Base-by-base conservation (phyloP, 83 land plant genomes). In the Picea abies region DNA sequence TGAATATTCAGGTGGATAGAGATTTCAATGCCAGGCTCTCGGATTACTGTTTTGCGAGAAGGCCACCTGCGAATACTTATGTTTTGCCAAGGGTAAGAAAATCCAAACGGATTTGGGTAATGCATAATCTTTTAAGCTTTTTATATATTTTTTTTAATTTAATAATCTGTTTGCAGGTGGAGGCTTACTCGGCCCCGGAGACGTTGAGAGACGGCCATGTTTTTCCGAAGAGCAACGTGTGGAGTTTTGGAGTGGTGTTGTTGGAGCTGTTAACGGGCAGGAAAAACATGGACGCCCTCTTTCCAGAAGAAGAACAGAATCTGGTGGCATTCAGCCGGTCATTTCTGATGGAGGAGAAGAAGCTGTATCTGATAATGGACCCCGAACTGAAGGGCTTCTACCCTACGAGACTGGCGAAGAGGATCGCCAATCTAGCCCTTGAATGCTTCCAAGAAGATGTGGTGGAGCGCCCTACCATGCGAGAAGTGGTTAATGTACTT, bases 341-440 rank as follows among this genome's bases (percentile, higher is more conserved):
- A 20, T 23, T 16, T 17, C 12, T 68, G 35, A 15, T 39, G 52
- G 63, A 83, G 26, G 82, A 83, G n/a, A 25, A 3, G 41, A 39
- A 23, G 26, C 76, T 70, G 16, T 60, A 15, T 19, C 37, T 32
- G 83, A 60, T 81, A 67, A 80, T 84, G 66, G 85, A 84, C 32
- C 85, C 85, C 3, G 78, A 84, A 60, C 76, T 84, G 49, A 80
- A 84, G 65, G 85, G 85, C 37, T 44, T 62, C 76, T 84, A 80
- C 76, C 64, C 83, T 0, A 70, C 78, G 6, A 80, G 52, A 71
- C 14, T 20, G 3, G 83, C 78, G 12, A 80, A 72, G 65, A 60
- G 35, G 78, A 4, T 84, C 0, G 56, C 64, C 22, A 68, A 80
- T 58, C 61, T 84, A 29, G 76, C 78, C 19, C 41, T 69, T 0